Conservation (phyloP, 1,139 yeast genomes). For the Arxiozyma slooffiae region DNA sequence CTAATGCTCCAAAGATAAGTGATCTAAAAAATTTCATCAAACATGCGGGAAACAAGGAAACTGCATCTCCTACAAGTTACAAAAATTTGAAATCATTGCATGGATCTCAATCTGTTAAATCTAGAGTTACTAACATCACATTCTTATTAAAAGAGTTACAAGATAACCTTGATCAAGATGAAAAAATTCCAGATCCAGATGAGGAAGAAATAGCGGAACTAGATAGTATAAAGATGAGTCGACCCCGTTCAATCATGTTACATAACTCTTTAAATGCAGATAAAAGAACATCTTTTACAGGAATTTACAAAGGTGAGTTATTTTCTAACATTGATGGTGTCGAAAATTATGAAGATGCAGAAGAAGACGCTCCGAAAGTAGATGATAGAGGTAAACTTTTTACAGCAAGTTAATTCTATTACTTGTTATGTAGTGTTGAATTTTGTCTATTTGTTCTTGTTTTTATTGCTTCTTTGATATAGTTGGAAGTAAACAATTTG, state of each 20-base stretch:
- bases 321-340: slow-evolving; percentile 3
- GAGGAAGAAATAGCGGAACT: slow-evolving; percentile 29
- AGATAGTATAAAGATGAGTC: slow-evolving; percentile 25
- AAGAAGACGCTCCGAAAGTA: slow-evolving; percentile 18
- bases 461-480: too few species aligned
- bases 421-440: too few species aligned
- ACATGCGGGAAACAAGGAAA: slow-evolving; percentile 6
- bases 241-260: slow-evolving; percentile 20
- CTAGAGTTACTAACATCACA: slow-evolving; percentile 30
- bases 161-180: slow-evolving; percentile 15
- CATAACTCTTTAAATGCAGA: slow-evolving; percentile 9
- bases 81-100: slow-evolving; percentile 9
- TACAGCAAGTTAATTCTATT: neutral
- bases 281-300: slow-evolving; percentile 9
- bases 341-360: slow-evolving; percentile 28
- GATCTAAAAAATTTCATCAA: slow-evolving; percentile 23
- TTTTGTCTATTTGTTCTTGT: neutral
- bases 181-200: slow-evolving; percentile 28
- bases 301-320: neutral
- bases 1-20: slow-evolving; percentile 22
- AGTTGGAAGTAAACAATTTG: neutral
- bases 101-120: slow-evolving; percentile 30
- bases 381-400: slow-evolving; percentile 22
- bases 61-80: slow-evolving; percentile 5
- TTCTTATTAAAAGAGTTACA: slow-evolving; percentile 28